These are phyloP conservation scores for Aspergillus melleus DNA, from an alignment of 2,329 filamentous ascomycete species.

Conservation along the genomic window DNA sequence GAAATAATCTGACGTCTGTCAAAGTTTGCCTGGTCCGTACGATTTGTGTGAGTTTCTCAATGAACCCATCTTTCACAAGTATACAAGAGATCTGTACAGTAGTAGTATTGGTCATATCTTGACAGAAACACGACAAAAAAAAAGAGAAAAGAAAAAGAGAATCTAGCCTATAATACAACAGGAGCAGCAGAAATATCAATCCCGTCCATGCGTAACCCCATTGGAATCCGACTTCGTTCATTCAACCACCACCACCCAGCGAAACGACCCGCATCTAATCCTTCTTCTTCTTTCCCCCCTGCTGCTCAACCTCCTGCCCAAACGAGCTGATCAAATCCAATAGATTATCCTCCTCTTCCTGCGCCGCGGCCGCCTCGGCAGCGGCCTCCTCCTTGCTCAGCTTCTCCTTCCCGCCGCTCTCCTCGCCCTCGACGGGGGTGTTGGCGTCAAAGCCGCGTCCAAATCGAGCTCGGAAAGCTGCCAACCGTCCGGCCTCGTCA, in stretches of 20 bases:
- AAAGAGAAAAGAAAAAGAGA: neutral
- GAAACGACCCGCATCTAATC: slow-evolving; percentile 13
- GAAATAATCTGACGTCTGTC: neutral
- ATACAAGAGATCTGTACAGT: neutral
- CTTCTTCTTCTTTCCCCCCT: slow-evolving; percentile 37
- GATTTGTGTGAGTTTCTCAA: neutral
- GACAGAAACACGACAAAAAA: neutral
- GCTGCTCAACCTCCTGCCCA: slow-evolving; percentile 43
- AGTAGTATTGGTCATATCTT: neutral
- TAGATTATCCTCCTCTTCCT: slow-evolving; percentile 54
- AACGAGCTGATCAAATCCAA: slow-evolving; percentile 58
- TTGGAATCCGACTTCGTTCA: neutral
- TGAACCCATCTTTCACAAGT: neutral
- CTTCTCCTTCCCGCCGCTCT: slow-evolving; percentile 17
- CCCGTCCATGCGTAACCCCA: neutral
- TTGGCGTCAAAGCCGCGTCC: slow-evolving; percentile 77
- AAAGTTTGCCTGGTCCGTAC: neutral
- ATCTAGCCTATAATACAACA: slow-evolving; percentile 17
- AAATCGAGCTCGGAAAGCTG: slow-evolving; percentile 81
- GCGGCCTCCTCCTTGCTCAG: slow-evolving; percentile 30
- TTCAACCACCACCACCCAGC: neutral
- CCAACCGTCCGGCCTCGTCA: slow-evolving; percentile 88
- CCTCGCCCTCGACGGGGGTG: slow-evolving; percentile 32
- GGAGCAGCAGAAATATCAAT: slow-evolving; percentile 5
- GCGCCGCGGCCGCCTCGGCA: slow-evolving; percentile 41